These are phyloP conservation scores for Phialophora tarda DNA, from an alignment of 2,329 filamentous ascomycete species.

Conservation along the genomic window DNA sequence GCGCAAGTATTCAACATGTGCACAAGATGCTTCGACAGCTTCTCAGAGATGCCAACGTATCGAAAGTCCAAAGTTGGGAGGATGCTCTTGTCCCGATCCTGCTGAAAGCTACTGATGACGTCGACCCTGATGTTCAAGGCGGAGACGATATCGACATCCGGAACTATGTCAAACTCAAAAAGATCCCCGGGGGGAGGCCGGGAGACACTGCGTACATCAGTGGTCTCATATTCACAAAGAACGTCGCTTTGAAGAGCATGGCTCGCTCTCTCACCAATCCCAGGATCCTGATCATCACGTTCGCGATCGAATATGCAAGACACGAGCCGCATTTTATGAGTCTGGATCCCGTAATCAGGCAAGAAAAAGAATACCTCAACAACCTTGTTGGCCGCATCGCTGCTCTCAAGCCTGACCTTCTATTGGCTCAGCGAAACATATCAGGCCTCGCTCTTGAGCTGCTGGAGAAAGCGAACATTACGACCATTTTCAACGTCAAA, in stretches of 20 bases:
- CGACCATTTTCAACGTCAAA: slow-evolving; percentile 96
- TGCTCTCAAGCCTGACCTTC: slow-evolving; percentile 79
- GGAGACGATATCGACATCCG: slow-evolving; percentile 97
- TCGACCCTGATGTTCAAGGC: slow-evolving; percentile 86
- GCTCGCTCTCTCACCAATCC: slow-evolving; percentile 81
- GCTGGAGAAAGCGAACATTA: slow-evolving; percentile 84
- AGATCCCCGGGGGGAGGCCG: slow-evolving; percentile 87
- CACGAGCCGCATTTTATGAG: slow-evolving; percentile 98
- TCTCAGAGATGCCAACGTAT: slow-evolving; percentile 74
- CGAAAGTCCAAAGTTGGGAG: slow-evolving; percentile 80
- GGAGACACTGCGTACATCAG: slow-evolving; percentile 96
- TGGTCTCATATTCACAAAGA: slow-evolving; percentile 96
- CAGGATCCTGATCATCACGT: slow-evolving; percentile 89
- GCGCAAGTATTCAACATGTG: slow-evolving; percentile 86
- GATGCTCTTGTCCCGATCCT: slow-evolving; percentile 88
- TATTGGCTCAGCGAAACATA: slow-evolving; percentile 92
- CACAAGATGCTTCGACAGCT: slow-evolving; percentile 83
- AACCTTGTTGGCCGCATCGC: slow-evolving; percentile 92
- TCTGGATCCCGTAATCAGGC: slow-evolving; percentile 91
- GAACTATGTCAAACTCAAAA: slow-evolving; percentile 97
- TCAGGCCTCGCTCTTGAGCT: slow-evolving; percentile 89
- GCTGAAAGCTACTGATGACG: slow-evolving; percentile 88
- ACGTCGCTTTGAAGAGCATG: slow-evolving; percentile 96
- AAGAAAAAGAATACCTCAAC: slow-evolving; percentile 90
- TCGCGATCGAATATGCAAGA: slow-evolving; percentile 93